Base-by-base conservation (phyloP, 2,329 filamentous ascomycete species). In the Rhytidhysteron rufulum region DNA sequence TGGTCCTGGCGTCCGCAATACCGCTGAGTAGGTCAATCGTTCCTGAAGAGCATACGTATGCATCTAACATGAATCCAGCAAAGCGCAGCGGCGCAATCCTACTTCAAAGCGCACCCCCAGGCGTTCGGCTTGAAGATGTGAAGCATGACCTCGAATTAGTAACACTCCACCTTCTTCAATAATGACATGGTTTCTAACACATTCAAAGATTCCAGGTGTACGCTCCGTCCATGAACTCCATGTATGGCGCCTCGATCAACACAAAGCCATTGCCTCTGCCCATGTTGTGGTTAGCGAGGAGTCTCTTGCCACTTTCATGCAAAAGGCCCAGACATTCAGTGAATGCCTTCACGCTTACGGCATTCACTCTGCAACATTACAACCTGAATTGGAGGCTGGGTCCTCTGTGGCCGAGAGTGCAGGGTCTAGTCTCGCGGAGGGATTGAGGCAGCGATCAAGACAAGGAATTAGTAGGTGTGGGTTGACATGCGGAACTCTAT, bases 291-390 rank as follows among this genome's bases (percentile, higher is more conserved):
- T 88, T 13, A 72, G 74, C 2, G 75, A 80, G 45, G 69, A 74
- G 37, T 73, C 74, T 7, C 62, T 86, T 18, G 59, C 68, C 25
- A 67, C 69, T 36, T 88, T 88, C 56, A 74, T 79, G 65, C 68
- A 71, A 37, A 76, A 77, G 44, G 79, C 82, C 2, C 77, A 74
- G 50, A 78, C 75, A 2, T 77, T 86, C 39, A 76, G 75, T 43
- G 77, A 87, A 57, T 88, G 83, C 56, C 72, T 89, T 29, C 83
- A 86, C 53, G 82, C 78, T 2, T 87, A 87, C 53, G 85, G 83
- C 4, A 80, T 89, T 44, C 82, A 88, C 59, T 85, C 81, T 10
- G 74, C 72, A 4, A 88, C 85, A 1, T 57, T 90, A 22, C 85
- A 88, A 63, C 84, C 84, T 0, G 84, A 87, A 57, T 50, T 75